Base-by-base conservation (phyloP, 495 filamentous ascomycete species). In the Neurospora sp. region DNA sequence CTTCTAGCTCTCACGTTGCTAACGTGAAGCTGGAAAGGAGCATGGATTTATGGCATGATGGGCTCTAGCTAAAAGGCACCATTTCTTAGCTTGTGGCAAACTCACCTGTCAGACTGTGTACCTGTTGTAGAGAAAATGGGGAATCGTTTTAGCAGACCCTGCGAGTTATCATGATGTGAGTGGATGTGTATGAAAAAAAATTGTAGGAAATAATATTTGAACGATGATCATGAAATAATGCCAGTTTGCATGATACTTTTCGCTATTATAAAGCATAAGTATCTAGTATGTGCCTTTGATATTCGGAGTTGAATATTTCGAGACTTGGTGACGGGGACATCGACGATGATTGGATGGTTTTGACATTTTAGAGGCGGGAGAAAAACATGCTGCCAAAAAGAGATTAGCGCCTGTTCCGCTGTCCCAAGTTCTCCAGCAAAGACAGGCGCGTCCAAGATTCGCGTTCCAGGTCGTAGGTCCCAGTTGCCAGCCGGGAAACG, bases 391-490 rank as follows among this genome's bases (percentile, higher is more conserved):
- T 42, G n/a, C 71, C 31, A 35, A 35, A 14, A 44, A 11, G 72
- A 27, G 73, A 38, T 46, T 23, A 8, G 14, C 23, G 42, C 38
- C 23, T 23, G 16, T 48, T 23, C 23, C 16, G 54, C 12, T 14
- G 27, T 62, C 46, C 10, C 18, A 54, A 54, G 7, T 23, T 6
- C 20, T 27, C 46, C 20, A 54, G 46, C 20, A 27, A 27, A 27
- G 20, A 54, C 46, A 54, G 18, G 46, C 46, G 46, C 46, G 46
- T 54, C 46, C 20, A 54, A 54, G 20, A 54, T 73, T 75, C 74
- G 75, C 75, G 79, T 76, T 73, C 40, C 41, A 31, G 74, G n/a
- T 23, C 14, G 39, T 12, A 39, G 73, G 59, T 71, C 37, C 35
- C 4, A 62, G 54, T 73, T 72, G 23, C 23, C 23, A 18, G 54